Evolutionary conservation across 768 basidiomycete genomes (phyloP), one percentile per base, ranked within the genome.

Genomic region (Suillus sp.): DNA sequence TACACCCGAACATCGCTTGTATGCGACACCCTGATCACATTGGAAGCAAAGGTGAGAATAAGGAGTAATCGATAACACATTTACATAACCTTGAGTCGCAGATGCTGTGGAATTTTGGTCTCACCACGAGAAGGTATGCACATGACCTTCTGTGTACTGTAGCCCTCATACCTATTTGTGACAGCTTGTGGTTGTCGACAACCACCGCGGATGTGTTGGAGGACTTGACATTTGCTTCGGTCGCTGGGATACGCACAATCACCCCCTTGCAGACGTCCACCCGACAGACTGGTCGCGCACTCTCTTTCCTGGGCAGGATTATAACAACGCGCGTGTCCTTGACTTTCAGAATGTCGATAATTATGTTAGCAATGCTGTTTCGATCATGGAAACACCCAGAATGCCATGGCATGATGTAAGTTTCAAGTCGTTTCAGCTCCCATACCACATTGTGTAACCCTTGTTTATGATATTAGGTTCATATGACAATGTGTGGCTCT

Each of bases 341-440:
- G 95, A 96, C 71, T 95, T 96, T 79, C 83, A 94, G 71, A 80
- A 90, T 11, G 96, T 98, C 1, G 81, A 84, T 62, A 82, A 93
- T 65, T 94, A 87, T 71, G 84, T 86, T 27, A 89, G 86, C 70
- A 92, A 90, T 64, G 81, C 81, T 0, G 72, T 94, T 18, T 88
- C 87, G 37, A 82, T 87, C 54, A 71, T 88, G 51, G 91, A 93
- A 66, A 87, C 79, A 16, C 79, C 86, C 1, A 80, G 92, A 65
- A 94, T 95, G 94, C 93, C 96, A 1, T 98, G 96, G 96, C 96
- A 98, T 71, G 96, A 98, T 78, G 93, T 93, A 61, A 63, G 90
- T 77, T 47, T 60, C 32, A 60, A 47, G 60, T 25, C 25, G 47
- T 40, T 53, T 32, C 32, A 20, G 40, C 37, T 5, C 27, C 53